Conservation (phyloP, 208 protist genomes). For the Acanthamoeba lenticulata region DNA sequence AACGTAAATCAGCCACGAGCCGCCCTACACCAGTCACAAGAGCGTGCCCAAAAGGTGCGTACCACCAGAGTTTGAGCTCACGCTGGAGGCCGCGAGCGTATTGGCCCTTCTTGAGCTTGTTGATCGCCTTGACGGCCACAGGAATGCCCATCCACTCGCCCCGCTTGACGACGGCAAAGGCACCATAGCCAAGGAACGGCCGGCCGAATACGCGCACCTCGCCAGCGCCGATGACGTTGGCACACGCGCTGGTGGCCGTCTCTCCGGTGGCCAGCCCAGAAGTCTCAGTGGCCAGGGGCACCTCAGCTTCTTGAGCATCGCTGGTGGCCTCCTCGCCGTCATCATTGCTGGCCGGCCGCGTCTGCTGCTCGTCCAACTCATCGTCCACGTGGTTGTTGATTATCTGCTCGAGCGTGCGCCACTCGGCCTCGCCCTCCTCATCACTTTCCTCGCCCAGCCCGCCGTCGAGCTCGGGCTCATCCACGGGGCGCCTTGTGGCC, state of each 20-base stretch:
- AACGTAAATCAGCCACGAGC: neutral
- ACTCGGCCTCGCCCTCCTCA: neutral
- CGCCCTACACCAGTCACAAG: too few species aligned
- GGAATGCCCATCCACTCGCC: constrained; percentile 53
- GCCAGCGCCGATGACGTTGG: neutral
- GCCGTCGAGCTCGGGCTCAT: neutral
- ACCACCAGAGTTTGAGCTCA: constrained; percentile 62
- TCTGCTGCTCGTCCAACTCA: neutral
- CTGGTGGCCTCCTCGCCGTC: neutral
- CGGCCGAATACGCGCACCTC: constrained; percentile 6
- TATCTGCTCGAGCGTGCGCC: constrained; percentile 10
- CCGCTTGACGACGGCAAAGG: constrained; percentile 43
- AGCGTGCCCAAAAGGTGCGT: neutral
- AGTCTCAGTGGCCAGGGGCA: too few species aligned
- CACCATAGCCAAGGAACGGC: constrained; percentile 13
- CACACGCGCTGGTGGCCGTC: constrained; percentile 16
- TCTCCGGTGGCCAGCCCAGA: neutral
- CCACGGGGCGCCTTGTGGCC: neutral
- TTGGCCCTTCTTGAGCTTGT: constrained; percentile 66
- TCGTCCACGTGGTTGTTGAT: neutral
- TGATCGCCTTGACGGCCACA: constrained; percentile 63
- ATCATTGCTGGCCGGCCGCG: neutral
- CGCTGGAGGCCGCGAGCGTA: constrained; percentile 38
- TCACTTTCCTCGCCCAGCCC: constrained; percentile 12
- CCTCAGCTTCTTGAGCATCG: neutral